Percentiles rank a stretch among this genome's conserved stretches.
These are phyloP conservation scores for Notholithocarpus densiflorus DNA, from an alignment of 306 rosid species.

Conservation along the genomic window DNA sequence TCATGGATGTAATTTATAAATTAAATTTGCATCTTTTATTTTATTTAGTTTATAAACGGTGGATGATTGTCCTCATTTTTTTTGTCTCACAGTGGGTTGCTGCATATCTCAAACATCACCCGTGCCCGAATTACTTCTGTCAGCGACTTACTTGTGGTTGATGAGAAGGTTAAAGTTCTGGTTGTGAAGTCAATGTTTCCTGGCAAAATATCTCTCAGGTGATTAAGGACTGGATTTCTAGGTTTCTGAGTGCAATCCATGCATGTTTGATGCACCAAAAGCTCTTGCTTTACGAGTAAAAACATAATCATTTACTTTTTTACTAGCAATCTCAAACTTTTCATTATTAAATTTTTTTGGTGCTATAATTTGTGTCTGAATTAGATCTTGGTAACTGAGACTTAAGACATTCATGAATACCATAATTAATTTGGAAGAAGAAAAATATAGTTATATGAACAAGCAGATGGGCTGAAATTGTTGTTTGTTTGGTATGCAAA, in stretches of 20 bases:
- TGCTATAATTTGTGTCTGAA: not conserved
- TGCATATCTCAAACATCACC: slow-evolving; percentile 85
- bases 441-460: not conserved
- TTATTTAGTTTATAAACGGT: not conserved
- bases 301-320: not conserved
- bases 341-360: not conserved
- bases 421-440: not conserved
- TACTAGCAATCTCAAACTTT: not conserved
- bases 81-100: slow-evolving; percentile 72
- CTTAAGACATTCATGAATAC: not conserved
- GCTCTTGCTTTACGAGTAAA: not conserved
- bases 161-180: slow-evolving; percentile 76
- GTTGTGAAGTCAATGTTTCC: slow-evolving; percentile 86
- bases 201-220: slow-evolving; percentile 87
- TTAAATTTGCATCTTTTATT: not conserved
- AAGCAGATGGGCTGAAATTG: not conserved
- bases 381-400: not conserved
- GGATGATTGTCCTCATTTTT: slow-evolving; percentile 16
- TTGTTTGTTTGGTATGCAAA: not conserved
- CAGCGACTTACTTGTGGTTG: slow-evolving; percentile 64
- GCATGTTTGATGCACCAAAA: slow-evolving; percentile 7
- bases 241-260: slow-evolving; percentile 3
- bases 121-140: slow-evolving; percentile 63
- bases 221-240: slow-evolving; percentile 14
- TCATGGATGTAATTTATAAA: not conserved